Percentiles rank a stretch among this genome's conserved stretches.
phyloP scores from a whole-genome alignment of 495 filamentous ascomycete species.

The Annulohypoxylon maeteangense region DNA sequence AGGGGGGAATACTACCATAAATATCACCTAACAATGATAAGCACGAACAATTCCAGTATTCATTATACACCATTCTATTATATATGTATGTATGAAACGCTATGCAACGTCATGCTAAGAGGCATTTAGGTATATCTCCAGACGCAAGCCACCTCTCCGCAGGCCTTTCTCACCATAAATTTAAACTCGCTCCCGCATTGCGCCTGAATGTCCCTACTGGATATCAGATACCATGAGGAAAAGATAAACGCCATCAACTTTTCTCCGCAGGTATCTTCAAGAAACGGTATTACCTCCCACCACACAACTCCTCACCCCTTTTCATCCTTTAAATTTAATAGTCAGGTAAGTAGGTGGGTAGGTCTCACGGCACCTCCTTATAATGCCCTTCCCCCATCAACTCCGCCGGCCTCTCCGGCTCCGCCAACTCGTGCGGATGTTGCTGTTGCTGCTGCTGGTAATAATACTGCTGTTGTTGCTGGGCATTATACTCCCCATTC shows the following conservation, averaged over 20 bases:
- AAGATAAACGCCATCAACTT: background rate
- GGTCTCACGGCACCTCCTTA: slow-evolving; percentile 35
- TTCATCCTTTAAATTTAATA: background rate
- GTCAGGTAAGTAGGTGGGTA: background rate
- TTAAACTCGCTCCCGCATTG: background rate
- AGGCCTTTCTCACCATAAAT: background rate
- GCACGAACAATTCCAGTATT: background rate
- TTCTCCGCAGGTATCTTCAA: background rate
- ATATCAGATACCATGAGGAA: background rate
- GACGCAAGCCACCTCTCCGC: background rate
- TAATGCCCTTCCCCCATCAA: slow-evolving; percentile 45
- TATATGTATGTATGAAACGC: background rate
- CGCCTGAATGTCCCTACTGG: too few species aligned
- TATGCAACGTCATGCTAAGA: slow-evolving; percentile 1
- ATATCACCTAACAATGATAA: background rate
- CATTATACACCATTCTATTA: background rate
- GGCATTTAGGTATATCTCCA: slow-evolving; percentile 5
- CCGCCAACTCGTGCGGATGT: slow-evolving; percentile 33
- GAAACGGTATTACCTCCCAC: background rate
- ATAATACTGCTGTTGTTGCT: slow-evolving; percentile 9
- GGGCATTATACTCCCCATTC: background rate
- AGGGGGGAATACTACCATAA: background rate
- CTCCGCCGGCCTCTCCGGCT: slow-evolving; percentile 34
- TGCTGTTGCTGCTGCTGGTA: slow-evolving; percentile 1
- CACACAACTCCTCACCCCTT: background rate